Evolutionary conservation across 192 early-diverging fungal genomes (phyloP).

Genomic region (Helicostylum pulchrum): DNA sequence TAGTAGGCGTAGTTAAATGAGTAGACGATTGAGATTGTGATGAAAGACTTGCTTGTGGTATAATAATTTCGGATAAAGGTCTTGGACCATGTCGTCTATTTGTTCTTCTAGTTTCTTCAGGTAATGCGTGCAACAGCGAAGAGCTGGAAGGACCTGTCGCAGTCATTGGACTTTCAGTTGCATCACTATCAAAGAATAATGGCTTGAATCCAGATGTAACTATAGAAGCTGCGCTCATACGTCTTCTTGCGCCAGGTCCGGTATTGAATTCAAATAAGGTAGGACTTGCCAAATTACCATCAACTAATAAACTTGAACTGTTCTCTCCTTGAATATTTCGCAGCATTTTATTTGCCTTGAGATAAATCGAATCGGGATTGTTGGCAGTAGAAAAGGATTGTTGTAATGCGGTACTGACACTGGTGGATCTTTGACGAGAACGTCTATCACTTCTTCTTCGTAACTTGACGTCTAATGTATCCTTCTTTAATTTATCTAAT

Average conservation of each 20-base stretch:
- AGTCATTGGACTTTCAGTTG: conserved; percentile 1
- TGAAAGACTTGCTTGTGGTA: conserved; percentile 6
- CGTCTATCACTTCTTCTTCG: conserved; percentile 18
- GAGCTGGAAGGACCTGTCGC: neutral
- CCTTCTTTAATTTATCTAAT: conserved; percentile 63
- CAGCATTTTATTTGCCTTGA: conserved; percentile 25
- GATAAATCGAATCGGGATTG: conserved; percentile 22
- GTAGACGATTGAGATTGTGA: neutral
- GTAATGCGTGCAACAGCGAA: neutral
- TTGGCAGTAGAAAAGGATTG: conserved; percentile 18
- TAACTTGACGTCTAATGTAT: conserved; percentile 26
- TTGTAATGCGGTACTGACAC: conserved; percentile 9
- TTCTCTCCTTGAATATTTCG: conserved; percentile 24
- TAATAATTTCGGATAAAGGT: conserved; percentile 6
- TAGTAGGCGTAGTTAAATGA: neutral
- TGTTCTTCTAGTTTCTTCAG: neutral
- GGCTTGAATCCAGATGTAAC: conserved; percentile 1
- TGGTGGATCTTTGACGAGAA: conserved; percentile 19
- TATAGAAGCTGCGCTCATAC: conserved; percentile 8
- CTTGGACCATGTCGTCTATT: neutral
- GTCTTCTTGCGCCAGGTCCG: conserved; percentile 9
- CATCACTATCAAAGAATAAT: neutral
- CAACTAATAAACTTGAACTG: neutral
- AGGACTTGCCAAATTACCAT: neutral
- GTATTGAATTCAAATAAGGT: neutral